Percentiles rank a stretch among this genome's conserved stretches.
These are phyloP conservation scores for Thuja plicata DNA, from an alignment of 83 land plant genomes.

Conservation along the genomic window DNA sequence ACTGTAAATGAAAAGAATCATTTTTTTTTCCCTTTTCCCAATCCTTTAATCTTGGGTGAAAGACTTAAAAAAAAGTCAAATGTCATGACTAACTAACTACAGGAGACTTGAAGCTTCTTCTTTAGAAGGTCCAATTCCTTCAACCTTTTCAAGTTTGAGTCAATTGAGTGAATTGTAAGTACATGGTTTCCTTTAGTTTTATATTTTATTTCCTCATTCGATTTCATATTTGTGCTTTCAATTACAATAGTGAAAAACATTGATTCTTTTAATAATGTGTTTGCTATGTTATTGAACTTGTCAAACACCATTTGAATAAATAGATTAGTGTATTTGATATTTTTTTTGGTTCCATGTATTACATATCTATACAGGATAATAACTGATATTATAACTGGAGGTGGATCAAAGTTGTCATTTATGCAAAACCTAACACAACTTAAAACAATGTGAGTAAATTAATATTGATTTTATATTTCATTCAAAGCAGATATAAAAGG, in stretches of 20 bases:
- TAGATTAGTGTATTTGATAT: no score
- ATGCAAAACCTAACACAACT: constrained; percentile 21
- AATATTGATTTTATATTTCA: background rate
- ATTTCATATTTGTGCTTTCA: no score
- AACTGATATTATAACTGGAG: background rate
- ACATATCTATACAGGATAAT: background rate
- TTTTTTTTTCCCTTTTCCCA: background rate
- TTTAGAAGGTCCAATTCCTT: constrained; percentile 54
- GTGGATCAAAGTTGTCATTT: background rate
- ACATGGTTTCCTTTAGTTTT: no score
- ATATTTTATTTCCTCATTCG: background rate
- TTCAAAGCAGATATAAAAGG: background rate
- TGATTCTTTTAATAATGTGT: background rate
- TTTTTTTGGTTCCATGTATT: no score
- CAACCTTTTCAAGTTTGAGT: constrained; percentile 39
- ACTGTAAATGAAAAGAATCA: background rate
- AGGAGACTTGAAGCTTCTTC: constrained; percentile 48
- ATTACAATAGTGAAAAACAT: no score
- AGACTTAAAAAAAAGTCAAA: background rate
- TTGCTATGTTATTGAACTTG: background rate
- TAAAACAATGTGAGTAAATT: constrained; percentile 26
- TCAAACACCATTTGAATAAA: no score
- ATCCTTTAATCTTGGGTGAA: background rate
- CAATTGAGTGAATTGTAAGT: constrained; percentile 42
- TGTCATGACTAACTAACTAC: background rate